Evolutionary conservation across 768 basidiomycete species (phyloP).

Genomic region (Phlebiopsis flavidoalba): DNA sequence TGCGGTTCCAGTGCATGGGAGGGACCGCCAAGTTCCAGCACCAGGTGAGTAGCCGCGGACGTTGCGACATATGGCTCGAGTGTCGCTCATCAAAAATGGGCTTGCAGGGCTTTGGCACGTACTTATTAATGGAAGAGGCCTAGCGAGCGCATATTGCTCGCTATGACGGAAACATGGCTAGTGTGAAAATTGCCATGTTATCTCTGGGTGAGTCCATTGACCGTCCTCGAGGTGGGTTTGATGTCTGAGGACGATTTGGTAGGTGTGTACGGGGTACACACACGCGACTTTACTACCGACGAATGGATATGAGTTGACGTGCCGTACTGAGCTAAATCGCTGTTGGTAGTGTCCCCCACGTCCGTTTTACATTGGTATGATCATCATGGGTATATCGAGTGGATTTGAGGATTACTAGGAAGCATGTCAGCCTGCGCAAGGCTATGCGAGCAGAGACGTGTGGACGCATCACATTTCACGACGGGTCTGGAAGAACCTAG

Average conservation of each 20-base stretch:
- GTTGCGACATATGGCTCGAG: conserved; percentile 3
- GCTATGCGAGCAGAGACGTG: neutral
- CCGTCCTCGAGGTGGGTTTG: conserved; percentile 5
- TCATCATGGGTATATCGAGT: neutral
- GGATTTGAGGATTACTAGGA: neutral
- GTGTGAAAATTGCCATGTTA: conserved; percentile 94
- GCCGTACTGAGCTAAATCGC: conserved; percentile 91
- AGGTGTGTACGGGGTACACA: conserved; percentile 97
- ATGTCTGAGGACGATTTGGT: neutral
- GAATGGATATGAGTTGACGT: conserved; percentile 90
- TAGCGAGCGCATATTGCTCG: conserved; percentile 69
- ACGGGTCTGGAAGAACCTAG: conserved; percentile 22
- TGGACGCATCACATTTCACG: neutral
- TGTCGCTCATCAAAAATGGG: neutral
- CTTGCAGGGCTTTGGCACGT: conserved; percentile 86
- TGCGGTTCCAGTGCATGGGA: conserved; percentile 93
- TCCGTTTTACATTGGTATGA: conserved; percentile 1
- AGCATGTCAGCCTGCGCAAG: neutral
- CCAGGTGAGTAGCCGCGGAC: conserved; percentile 43
- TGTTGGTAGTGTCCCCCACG: conserved; percentile 29
- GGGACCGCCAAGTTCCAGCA: conserved; percentile 99
- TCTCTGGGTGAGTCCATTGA: conserved; percentile 62
- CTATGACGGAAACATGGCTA: conserved; percentile 97
- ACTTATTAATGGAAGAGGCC: conserved; percentile 39
- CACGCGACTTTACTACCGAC: conserved; percentile 94